Evolutionary conservation across 768 basidiomycete species (phyloP).

Genomic region (Auriscalpium microsporum): DNA sequence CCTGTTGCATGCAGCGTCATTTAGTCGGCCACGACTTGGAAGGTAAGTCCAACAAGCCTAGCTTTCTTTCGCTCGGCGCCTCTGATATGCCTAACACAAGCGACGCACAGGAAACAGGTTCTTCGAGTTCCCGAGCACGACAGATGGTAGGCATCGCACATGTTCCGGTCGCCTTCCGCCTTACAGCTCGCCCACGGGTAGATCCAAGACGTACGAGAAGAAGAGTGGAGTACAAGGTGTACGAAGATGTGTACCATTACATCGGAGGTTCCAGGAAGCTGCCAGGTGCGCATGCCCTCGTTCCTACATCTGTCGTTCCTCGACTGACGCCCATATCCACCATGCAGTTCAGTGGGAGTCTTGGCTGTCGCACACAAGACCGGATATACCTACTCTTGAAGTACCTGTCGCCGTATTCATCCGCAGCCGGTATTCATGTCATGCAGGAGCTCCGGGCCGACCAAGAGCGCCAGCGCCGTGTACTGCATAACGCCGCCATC

Average conservation of each 20-base stretch:
- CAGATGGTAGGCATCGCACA: conserved; percentile 2
- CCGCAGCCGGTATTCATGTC: not conserved
- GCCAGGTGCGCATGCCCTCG: conserved; percentile 7
- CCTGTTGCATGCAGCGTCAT: not conserved
- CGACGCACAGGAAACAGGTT: conserved; percentile 7
- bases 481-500: conserved; percentile 8
- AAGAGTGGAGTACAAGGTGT: conserved; percentile 7
- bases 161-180: not conserved
- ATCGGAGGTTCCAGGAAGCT: conserved; percentile 10
- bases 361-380: conserved; percentile 12
- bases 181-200: not conserved
- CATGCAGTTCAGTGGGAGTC: conserved; percentile 13
- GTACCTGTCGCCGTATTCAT: not conserved
- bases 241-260: conserved; percentile 13
- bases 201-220: conserved; percentile 7
- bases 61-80: not conserved
- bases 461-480: conserved; percentile 9
- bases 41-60: not conserved
- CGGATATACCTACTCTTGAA: conserved; percentile 6
- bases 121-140: conserved; percentile 11
- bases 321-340: not conserved
- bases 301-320: not conserved
- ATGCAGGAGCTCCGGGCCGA: conserved; percentile 11
- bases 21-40: conserved; percentile 12
- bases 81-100: not conserved